These are phyloP conservation scores for Magnaporthiopsis poae DNA, from an alignment of 2,329 filamentous ascomycete genomes.

Conservation along the genomic window DNA sequence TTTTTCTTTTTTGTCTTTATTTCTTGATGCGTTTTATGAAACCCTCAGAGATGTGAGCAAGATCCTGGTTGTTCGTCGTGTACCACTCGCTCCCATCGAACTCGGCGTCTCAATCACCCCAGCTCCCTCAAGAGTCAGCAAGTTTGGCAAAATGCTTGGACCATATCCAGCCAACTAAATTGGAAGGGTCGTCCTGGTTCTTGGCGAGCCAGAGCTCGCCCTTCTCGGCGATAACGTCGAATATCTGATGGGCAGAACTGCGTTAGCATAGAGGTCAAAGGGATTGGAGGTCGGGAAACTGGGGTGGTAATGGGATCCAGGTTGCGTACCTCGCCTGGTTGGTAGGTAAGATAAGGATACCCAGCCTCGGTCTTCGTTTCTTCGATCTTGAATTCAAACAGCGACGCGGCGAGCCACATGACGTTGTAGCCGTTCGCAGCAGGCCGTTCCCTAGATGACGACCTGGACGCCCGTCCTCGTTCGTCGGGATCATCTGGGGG, in stretches of 20 bases:
- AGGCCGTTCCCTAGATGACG: slow-evolving; percentile 50
- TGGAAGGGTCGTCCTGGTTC: slow-evolving; percentile 80
- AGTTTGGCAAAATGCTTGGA: slow-evolving; percentile 86
- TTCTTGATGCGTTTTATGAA: not conserved
- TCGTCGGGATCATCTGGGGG: slow-evolving; percentile 59
- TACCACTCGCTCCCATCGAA: not conserved
- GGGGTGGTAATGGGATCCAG: slow-evolving; percentile 18
- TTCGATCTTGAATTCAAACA: slow-evolving; percentile 96
- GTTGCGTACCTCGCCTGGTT: slow-evolving; percentile 67
- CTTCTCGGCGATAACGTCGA: slow-evolving; percentile 89
- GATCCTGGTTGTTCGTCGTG: not conserved
- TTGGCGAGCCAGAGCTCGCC: slow-evolving; percentile 95
- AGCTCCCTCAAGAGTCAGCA: slow-evolving; percentile 32
- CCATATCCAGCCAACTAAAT: slow-evolving; percentile 93
- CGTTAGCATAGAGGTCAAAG: not conserved
- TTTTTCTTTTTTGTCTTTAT: not conserved
- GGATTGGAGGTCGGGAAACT: not conserved
- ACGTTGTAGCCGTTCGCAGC: slow-evolving; percentile 57
- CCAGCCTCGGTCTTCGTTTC: slow-evolving; percentile 84
- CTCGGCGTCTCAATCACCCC: not conserved
- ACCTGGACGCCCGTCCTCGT: slow-evolving; percentile 43
- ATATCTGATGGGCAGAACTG: slow-evolving; percentile 47
- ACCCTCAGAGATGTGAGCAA: not conserved
- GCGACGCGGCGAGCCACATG: slow-evolving; percentile 80
- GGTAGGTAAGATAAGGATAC: slow-evolving; percentile 91